Evolutionary conservation across 108 stramenopile species (phyloP), one percentile per base, ranked within the genome.

Genomic region (Cyclotella baltica): DNA sequence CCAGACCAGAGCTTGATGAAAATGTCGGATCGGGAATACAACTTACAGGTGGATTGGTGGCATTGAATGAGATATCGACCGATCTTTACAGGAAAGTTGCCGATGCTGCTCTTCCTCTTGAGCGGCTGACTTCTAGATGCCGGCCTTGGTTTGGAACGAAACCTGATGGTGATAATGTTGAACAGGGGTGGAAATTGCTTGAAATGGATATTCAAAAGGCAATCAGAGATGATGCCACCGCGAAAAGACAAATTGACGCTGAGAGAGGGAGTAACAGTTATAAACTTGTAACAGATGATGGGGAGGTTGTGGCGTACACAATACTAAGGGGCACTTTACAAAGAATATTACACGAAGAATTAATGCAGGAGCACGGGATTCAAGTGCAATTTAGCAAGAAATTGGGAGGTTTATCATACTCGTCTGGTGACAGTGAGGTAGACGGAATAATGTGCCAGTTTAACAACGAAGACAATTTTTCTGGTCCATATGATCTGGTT

Each of bases 321-420:
- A 94, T 94, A 46, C 75, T 90, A 76, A 68, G 93, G 50, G 89
- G 90, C 48, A 89, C 91, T 16, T 72, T 94, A n/a, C 93, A 92
- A 55, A 55, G 74, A 13, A 75, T 84, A 20, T 59, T 92, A 34
- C n/a, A 86, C 20, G 87, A 90, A 31, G 72, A 68, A 11, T 58
- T 94, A 29, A 79, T 82, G 2, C 36, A 48, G 1, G 72, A 84
- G n/a, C 27, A 73, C 65, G 46, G 53, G 4, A 36, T 34, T 22
- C 29, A 73, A 46, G 78, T 92, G 18, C 58, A 75, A 47, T 91
- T 92, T 51, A 80, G 57, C 11, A 92, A 89, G 50, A 76, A 56
- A 15, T 64, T 94, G 38, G 29, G 38, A 11, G 86, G 72, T 15
- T 56, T 83, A 19, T 70, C 76, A 1, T 62, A 80, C 80, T 64